Evolutionary conservation across 2,329 filamentous ascomycete species (phyloP).

Genomic region (Fusarium sp.): DNA sequence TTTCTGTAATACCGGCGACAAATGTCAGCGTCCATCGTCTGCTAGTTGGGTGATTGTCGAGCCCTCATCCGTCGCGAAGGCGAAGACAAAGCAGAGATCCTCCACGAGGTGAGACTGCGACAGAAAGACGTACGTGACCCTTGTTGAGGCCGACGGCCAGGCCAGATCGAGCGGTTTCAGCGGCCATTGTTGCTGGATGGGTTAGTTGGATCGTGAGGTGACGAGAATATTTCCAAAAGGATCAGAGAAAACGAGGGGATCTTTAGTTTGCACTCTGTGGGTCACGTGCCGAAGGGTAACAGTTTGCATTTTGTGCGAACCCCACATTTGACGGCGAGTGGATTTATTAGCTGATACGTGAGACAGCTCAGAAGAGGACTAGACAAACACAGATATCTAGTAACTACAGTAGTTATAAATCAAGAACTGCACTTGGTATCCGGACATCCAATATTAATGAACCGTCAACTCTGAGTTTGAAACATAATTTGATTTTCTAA

Average conservation of each 20-base stretch:
- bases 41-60: constrained; percentile 44
- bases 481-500: neutral
- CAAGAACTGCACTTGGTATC: neutral
- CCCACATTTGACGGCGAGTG: neutral
- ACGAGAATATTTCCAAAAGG: constrained; percentile 29
- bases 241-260: constrained; percentile 19
- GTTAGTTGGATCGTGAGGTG: constrained; percentile 46
- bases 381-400: neutral
- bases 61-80: constrained; percentile 41
- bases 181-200: constrained; percentile 62
- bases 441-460: too few species aligned
- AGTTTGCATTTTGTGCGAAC: constrained; percentile 11
- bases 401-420: too few species aligned
- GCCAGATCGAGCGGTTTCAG: constrained; percentile 68
- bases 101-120: constrained; percentile 77
- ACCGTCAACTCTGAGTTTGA: neutral
- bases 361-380: neutral
- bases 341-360: neutral
- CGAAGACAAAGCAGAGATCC: constrained; percentile 67
- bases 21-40: constrained; percentile 72
- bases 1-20: constrained; percentile 68
- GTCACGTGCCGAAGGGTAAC: constrained; percentile 46
- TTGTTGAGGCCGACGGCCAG: constrained; percentile 70
- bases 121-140: constrained; percentile 66
- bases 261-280: constrained; percentile 21